Evolutionary conservation across 2,329 filamentous ascomycete genomes (phyloP).

Genomic region (Alternaria conjuncta): DNA sequence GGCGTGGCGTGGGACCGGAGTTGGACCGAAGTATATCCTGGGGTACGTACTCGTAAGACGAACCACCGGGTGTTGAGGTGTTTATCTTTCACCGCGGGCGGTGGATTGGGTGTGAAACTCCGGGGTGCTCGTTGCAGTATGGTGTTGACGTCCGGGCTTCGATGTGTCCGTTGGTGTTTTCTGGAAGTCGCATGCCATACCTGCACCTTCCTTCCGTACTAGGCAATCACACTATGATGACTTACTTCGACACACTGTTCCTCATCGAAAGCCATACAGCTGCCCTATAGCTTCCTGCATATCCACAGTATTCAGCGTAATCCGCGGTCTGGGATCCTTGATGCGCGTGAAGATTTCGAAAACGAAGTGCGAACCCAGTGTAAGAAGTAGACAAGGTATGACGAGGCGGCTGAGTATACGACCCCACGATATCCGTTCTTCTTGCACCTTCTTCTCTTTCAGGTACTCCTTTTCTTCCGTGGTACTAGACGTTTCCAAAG

Average conservation of each 20-base stretch:
- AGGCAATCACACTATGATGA: neutral
- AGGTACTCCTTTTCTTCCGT: neutral
- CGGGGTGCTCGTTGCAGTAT: neutral
- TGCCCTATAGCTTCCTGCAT: slow-evolving; percentile 12
- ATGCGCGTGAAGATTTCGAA: neutral
- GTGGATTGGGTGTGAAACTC: neutral
- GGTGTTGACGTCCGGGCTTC: neutral
- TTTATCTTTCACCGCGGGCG: neutral
- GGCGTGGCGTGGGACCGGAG: neutral
- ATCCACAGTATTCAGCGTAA: slow-evolving; percentile 8
- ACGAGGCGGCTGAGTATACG: slow-evolving; percentile 15
- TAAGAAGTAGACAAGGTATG: slow-evolving; percentile 11
- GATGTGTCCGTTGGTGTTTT: neutral
- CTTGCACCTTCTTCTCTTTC: neutral
- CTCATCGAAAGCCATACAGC: slow-evolving; percentile 4
- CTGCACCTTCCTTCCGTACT: neutral
- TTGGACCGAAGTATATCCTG: neutral
- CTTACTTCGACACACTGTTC: neutral
- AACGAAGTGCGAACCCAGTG: slow-evolving; percentile 12
- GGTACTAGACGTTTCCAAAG: neutral
- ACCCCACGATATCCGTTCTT: slow-evolving; percentile 12
- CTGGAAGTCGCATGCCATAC: neutral
- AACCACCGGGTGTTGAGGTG: neutral
- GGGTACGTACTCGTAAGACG: neutral
- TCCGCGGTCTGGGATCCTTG: neutral